Conservation (phyloP, 2,329 filamentous ascomycete genomes). For the Trichoderma arundinaceum region DNA sequence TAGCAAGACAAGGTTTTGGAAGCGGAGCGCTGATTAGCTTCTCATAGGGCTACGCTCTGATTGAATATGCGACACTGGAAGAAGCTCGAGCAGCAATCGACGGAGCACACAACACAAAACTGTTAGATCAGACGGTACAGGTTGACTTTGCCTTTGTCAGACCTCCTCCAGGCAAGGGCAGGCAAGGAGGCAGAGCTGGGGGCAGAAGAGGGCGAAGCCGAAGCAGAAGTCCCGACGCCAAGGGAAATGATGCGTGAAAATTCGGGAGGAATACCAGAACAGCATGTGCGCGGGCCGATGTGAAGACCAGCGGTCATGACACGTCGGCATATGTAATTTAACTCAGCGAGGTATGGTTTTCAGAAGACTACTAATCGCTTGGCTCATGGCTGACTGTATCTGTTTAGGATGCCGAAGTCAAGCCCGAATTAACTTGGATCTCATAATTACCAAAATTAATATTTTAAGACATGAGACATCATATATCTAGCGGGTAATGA, state of each 20-base stretch:
- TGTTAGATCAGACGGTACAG: constrained; percentile 79
- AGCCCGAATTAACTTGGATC: constrained; percentile 5
- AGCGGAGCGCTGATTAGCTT: neutral
- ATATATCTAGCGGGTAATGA: neutral
- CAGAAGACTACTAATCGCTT: neutral
- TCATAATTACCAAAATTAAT: constrained; percentile 5
- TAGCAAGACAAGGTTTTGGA: neutral
- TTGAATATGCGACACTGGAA: constrained; percentile 79
- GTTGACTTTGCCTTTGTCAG: constrained; percentile 88
- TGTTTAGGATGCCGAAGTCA: constrained; percentile 23
- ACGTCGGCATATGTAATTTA: constrained; percentile 30
- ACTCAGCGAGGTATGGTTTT: constrained; percentile 29
- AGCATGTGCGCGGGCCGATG: constrained; percentile 28
- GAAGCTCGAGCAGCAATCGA: constrained; percentile 84
- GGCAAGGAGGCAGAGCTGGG: constrained; percentile 46
- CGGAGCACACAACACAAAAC: constrained; percentile 75
- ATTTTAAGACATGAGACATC: neutral
- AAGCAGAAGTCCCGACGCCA: constrained; percentile 55
- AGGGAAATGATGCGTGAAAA: constrained; percentile 43
- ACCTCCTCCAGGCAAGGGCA: constrained; percentile 65
- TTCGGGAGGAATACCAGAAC: neutral
- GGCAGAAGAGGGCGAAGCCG: constrained; percentile 55
- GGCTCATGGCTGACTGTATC: constrained; percentile 19
- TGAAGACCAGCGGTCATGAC: constrained; percentile 18
- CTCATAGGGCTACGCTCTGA: constrained; percentile 77